These are phyloP conservation scores for Suillus subalutaceus DNA, from an alignment of 768 basidiomycete genomes.

Conservation along the genomic window DNA sequence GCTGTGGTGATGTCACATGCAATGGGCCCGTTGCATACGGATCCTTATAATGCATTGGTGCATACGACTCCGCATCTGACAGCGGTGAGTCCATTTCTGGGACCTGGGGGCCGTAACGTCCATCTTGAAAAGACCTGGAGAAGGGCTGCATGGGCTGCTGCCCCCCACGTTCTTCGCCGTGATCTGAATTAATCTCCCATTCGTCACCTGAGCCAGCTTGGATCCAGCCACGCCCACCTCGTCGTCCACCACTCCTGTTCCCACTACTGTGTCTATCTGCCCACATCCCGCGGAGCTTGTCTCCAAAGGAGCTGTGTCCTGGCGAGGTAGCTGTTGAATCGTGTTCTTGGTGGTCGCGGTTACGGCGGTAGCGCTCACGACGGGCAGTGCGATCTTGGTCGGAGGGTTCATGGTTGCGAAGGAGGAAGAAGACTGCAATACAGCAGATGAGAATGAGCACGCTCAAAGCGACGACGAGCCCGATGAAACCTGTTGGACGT, in stretches of 20 bases:
- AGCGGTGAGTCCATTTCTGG: conserved; percentile 27
- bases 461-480: conserved; percentile 56
- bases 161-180: conserved; percentile 10
- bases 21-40: conserved; percentile 23
- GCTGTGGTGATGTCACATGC: conserved; percentile 11
- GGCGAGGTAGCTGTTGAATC: conserved; percentile 20
- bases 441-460: conserved; percentile 56
- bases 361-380: conserved; percentile 33
- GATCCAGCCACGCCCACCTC: conserved; percentile 50
- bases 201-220: conserved; percentile 51
- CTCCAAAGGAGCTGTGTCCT: conserved; percentile 27
- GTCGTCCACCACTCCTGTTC: conserved; percentile 27
- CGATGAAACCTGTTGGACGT: conserved; percentile 55
- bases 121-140: conserved; percentile 6
- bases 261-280: conserved; percentile 15
- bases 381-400: conserved; percentile 42
- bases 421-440: conserved; percentile 56
- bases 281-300: conserved; percentile 30
- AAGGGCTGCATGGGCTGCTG: conserved; percentile 5
- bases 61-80: conserved; percentile 25
- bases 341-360: conserved; percentile 30
- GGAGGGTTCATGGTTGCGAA: conserved; percentile 51
- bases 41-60: conserved; percentile 19
- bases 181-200: conserved; percentile 42
- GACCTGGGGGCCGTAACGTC: conserved; percentile 10